phyloP scores from a whole-genome alignment of 1,284 basidiomycete species.

The Ustilago curta region DNA sequence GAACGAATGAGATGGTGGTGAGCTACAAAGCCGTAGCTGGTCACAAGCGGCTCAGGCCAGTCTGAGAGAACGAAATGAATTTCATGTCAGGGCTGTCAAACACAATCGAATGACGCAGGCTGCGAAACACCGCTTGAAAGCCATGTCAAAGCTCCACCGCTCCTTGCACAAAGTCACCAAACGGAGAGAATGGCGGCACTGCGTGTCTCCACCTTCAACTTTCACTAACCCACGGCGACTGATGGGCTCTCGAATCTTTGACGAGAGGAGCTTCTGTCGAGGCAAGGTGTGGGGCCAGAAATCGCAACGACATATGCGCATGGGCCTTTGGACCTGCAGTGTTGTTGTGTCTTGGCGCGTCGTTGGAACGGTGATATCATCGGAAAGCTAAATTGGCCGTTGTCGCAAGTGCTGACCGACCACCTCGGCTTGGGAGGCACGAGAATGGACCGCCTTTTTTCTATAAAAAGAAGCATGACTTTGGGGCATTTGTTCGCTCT shows the following conservation, averaged over 20 bases:
- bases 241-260: not conserved
- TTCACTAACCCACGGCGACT: not conserved
- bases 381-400: conserved; percentile 2
- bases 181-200: not conserved
- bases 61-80: not conserved
- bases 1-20: not conserved
- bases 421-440: not conserved
- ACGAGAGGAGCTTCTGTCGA: too few relatives aligned
- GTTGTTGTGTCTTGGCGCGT: conserved; percentile 9
- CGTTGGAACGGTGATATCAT: conserved; percentile 9
- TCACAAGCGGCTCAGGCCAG: not conserved
- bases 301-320: too few relatives aligned
- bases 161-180: not conserved
- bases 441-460: too few relatives aligned
- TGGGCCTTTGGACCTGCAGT: not conserved
- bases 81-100: not conserved
- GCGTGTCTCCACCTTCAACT: not conserved
- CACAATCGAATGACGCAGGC: conserved; percentile 1
- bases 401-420: too few relatives aligned
- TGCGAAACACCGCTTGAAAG: conserved; percentile 1
- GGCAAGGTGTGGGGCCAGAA: not conserved
- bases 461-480: not conserved
- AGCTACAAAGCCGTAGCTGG: too few relatives aligned
- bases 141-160: not conserved
- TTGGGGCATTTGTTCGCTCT: too few relatives aligned